Evolutionary conservation across 2,329 filamentous ascomycete species (phyloP), one percentile per base, ranked within the genome.

Genomic region (Fusarium haematococcum): DNA sequence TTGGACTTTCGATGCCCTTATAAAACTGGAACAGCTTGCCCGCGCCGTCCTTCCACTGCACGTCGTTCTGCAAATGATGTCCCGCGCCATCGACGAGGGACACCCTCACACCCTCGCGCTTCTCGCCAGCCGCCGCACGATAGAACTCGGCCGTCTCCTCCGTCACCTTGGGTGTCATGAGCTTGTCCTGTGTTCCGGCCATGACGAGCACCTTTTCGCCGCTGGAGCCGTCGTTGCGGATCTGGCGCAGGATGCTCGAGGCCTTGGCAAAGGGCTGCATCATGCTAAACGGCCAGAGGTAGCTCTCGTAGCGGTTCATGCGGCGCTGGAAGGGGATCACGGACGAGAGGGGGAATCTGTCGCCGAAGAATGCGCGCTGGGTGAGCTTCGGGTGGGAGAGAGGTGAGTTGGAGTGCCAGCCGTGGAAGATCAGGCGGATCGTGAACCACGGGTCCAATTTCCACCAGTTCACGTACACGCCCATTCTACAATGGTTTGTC

Each of bases 61-160:
- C 78, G 73, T 90, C 87, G 65, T 90, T 88, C 76, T 89, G 87
- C 52, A 89, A 69, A 79, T 90, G 88, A 77, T 90, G 87, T 2
- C 85, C 88, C 5, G 86, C 81, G 4, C 83, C 84, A 4, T 82
- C 79, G 1, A 89, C 85, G 54, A 85, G 79, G 18, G 75, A 81
- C 56, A 86, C 78, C 56, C 80, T 77, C 11, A 89, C 85, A 1
- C 84, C 85, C 13, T 80, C 64, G 6, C 63, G 64, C 63, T 64
- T 67, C 5, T 48, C 57, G 8, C 25, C 61, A 14, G 66, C 70
- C 13, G 62, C 74, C 23, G 65, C 63, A 11, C 75, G 67, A 39
- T 77, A 79, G 32, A 83, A 80, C 7, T 73, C 69, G 0, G 85
- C 84, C n/a, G 85, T 78, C 52, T 82, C 78, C 37, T 80, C 68